These are phyloP conservation scores for Eremothecium coryli DNA, from an alignment of 1,139 yeast genomes.

Conservation along the genomic window DNA sequence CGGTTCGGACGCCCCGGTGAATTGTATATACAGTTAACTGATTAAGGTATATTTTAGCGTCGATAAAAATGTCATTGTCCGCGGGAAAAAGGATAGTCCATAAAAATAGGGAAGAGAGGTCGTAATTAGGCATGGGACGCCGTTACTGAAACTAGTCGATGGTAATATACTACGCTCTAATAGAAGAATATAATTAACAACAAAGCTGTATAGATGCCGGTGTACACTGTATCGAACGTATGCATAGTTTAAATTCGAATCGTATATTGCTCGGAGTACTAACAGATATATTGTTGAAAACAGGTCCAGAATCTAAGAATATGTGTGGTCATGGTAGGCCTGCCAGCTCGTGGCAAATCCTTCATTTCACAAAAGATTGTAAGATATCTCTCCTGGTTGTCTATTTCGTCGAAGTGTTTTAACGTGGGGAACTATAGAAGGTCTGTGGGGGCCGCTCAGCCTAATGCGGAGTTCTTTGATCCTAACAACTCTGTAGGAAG, in stretches of 20 bases:
- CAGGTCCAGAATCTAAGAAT: slow-evolving; percentile 52
- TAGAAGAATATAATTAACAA: too few relatives aligned
- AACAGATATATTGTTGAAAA: too few relatives aligned
- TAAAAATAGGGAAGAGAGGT: too few relatives aligned
- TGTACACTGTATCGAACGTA: slow-evolving; percentile 61
- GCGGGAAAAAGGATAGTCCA: too few relatives aligned
- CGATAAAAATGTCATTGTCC: too few relatives aligned
- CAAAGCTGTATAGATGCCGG: slow-evolving; percentile 52
- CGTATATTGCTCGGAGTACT: too few relatives aligned
- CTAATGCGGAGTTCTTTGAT: slow-evolving; percentile 71
- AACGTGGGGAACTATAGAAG: slow-evolving; percentile 85
- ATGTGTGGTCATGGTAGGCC: slow-evolving; percentile 68
- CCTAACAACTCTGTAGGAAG: slow-evolving; percentile 56
- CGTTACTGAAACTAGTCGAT: too few relatives aligned
- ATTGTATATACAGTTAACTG: too few relatives aligned
- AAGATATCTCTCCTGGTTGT: slow-evolving; percentile 84
- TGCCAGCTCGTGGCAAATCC: slow-evolving; percentile 62
- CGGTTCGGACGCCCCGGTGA: too few relatives aligned
- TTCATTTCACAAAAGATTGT: slow-evolving; percentile 67
- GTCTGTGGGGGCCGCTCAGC: slow-evolving; percentile 44
- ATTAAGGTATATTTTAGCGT: too few relatives aligned
- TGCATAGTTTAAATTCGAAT: slow-evolving; percentile 12
- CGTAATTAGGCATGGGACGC: too few relatives aligned
- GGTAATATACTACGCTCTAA: too few relatives aligned
- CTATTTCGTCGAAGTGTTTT: slow-evolving; percentile 78